Evolutionary conservation across 805 yeast genomes (phyloP), one percentile per base, ranked within the genome.

Genomic region (Naumovozyma dairenensis): DNA sequence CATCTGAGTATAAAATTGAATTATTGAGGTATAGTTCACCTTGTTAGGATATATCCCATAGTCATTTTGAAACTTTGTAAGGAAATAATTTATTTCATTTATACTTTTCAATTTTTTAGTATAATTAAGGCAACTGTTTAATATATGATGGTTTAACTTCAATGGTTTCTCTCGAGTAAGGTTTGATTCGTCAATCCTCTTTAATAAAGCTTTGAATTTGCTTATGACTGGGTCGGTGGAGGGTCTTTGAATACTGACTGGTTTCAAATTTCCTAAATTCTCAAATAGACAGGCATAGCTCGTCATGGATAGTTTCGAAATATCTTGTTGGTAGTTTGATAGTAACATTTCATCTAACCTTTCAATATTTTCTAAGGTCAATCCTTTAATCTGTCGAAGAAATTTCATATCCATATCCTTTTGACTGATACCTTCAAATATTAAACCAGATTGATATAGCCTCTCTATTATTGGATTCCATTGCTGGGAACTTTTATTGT

Each of bases 391-490:
- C 16, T 32, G 39, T 1, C 33, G 30, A 8, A 43, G 19, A 10
- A 53, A 16, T 29, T 39, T 37, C 28, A 26, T 21, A 16, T 28
- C n/a, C n/a, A 36, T 17, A 24, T 35, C 16, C 33, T 34, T 32
- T 15, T 13, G 14, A 12, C 39, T 16, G 3, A 48, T 28, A 12
- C 40, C 44, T 17, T 30, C 28, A 3, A 57, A 32, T 21, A 34
- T 39, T 9, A 38, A 28, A 13, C 36, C 38, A 16, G 45, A 31
- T 2, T 25, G n/a, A 29, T 37, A 42, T 17, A 55, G 29, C 21
- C 25, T 40, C 2, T 42, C 38, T 16, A 57, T 33, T 13, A 57
- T 44, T 2, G 42, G 39, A 30, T 55, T 49, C 55, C 58, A 57
- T 32, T 55, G 36, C 28, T 43, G 42, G n/a, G 36, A 39, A 3